Conservation (phyloP, 2,329 filamentous ascomycete genomes). For the Cordyceps cateniannulata region DNA sequence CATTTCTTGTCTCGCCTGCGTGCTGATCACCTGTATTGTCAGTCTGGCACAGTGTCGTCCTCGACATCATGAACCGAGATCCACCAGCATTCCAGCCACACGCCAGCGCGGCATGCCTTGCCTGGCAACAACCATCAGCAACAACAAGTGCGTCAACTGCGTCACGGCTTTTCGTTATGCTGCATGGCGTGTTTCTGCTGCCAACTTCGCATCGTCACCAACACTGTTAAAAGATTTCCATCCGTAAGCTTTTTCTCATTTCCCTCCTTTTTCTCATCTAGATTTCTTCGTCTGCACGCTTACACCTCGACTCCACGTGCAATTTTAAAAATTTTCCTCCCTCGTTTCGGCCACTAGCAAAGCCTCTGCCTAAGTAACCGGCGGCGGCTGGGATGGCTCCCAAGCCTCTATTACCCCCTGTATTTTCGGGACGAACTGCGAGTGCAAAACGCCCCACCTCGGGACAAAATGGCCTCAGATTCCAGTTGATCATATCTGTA, state of each 20-base stretch:
- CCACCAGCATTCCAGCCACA: background rate
- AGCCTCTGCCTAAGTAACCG: background rate
- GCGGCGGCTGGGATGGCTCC: background rate
- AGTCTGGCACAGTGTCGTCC: background rate
- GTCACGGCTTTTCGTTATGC: background rate
- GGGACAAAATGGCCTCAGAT: background rate
- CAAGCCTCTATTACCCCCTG: background rate
- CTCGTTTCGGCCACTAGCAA: background rate
- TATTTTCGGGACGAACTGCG: background rate
- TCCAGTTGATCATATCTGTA: background rate
- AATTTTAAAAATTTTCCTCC: constrained; percentile 7
- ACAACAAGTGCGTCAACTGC: background rate
- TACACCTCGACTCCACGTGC: background rate
- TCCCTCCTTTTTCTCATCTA: background rate
- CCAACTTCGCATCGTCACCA: background rate
- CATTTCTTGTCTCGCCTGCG: background rate
- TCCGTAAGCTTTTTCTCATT: background rate
- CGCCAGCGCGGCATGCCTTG: background rate
- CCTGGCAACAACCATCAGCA: background rate
- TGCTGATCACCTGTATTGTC: background rate
- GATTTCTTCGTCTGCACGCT: background rate
- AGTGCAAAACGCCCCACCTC: background rate
- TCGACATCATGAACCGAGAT: background rate
- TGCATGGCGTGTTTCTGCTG: background rate
- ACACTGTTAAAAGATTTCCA: background rate